Evolutionary conservation across 2,329 filamentous ascomycete genomes (phyloP).

Genomic region (Colletotrichum eleusines): DNA sequence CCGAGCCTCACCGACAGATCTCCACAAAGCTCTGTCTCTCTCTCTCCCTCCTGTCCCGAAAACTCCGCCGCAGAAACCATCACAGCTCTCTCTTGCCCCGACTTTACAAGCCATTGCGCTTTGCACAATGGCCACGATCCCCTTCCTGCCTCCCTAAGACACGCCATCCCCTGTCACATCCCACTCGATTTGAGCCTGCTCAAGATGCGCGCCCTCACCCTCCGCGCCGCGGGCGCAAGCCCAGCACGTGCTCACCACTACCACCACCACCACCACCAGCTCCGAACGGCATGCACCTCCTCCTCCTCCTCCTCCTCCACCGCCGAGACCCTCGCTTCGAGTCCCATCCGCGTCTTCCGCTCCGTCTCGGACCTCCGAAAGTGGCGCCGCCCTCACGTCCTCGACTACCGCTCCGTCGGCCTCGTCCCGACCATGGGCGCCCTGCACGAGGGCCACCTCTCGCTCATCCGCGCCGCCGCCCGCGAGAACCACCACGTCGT

Average conservation of each 20-base stretch:
- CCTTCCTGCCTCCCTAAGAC: conserved; percentile 36
- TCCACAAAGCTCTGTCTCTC: conserved; percentile 22
- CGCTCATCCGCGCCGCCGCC: conserved; percentile 86
- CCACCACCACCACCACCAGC: conserved; percentile 33
- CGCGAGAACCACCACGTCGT: conserved; percentile 87
- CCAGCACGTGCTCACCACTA: conserved; percentile 15
- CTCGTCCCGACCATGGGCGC: conserved; percentile 98
- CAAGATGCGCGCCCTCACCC: conserved; percentile 39
- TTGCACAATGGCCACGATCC: conserved; percentile 49
- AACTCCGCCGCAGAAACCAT: conserved; percentile 63
- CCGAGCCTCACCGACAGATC: conserved; percentile 40
- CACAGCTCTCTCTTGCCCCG: conserved; percentile 50
- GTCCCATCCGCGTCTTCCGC: conserved; percentile 79
- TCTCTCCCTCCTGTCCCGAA: conserved; percentile 51
- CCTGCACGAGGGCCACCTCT: conserved; percentile 90
- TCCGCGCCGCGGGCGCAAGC: conserved; percentile 38
- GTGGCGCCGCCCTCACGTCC: conserved; percentile 75
- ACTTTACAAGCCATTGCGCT: conserved; percentile 47
- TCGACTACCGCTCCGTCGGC: conserved; percentile 79
- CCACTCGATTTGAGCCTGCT: neutral
- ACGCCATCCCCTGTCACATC: neutral
- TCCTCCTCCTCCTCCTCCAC: conserved; percentile 43
- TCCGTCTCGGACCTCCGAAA: conserved; percentile 77
- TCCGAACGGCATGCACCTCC: conserved; percentile 44
- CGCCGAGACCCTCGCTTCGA: conserved; percentile 64